Evolutionary conservation across 1,139 yeast species (phyloP), one percentile per base, ranked within the genome.

Genomic region (Candida dubliniensis): DNA sequence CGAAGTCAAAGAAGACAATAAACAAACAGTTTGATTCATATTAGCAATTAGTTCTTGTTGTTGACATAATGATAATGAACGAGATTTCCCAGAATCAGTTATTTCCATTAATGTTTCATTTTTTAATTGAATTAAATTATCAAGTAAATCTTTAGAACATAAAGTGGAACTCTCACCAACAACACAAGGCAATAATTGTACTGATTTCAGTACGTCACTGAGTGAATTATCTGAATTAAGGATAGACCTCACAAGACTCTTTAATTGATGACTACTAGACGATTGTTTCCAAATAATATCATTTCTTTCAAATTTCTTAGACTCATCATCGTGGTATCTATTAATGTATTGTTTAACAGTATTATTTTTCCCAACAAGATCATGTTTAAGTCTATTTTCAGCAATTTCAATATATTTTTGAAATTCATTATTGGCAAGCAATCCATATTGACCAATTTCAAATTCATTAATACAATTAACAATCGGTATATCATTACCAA

Each of bases 381-480:
- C 43, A 36, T 35, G 12, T 3, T 29, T 33, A 14, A 32, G 30
- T 8, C 23, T 26, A 4, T 26, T 10, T 8, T 32, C 18, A 2
- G 45, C 42, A 4, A 31, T 13, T 30, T 40, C 24, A 7, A 43
- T 18, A 12, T 38, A 26, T 24, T 41, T 31, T 29, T 30, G n/a
- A 35, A 36, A 39, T 3, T 51, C 54, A 3, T 42, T 40, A 5
- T 48, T 42, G 38, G 53, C 43, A 26, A 54, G 50, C 8, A 50
- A 48, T 18, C 52, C 51, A 41, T 50, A 53, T 18, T 53, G 49
- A 14, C 55, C 49, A 44, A 54, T 49, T 34, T 56, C 60, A 42
- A 56, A 58, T 40, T 51, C 46, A 42, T 63, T 61, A 10, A 57
- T 41, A 30, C 67, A 59, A 41, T 64, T 66, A 8, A 66, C 51